Base-by-base conservation (phyloP, 352 stramenopile genomes). In the Phytophthora pini region DNA sequence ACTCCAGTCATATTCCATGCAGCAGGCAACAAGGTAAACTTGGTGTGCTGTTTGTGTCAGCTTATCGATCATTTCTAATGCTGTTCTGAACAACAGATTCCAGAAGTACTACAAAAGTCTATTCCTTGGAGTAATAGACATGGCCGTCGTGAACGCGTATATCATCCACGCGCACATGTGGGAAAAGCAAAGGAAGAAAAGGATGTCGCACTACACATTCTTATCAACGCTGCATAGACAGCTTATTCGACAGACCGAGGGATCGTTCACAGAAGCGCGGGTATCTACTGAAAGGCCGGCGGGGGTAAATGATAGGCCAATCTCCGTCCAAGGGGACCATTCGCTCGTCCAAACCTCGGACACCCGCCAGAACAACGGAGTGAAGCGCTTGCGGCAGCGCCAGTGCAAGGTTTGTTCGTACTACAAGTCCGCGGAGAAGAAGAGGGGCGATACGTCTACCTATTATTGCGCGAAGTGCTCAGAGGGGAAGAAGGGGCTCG, bases 41-140 rank as follows among this genome's bases (percentile, higher is more conserved):
- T 52, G 6, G 4, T 38, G 41, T 53, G 26, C 29, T 65, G 56
- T 26, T 20, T 5, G 1, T 51, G 11, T 39, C 26, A 51, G 7
- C 45, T 39, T 51, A 39, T 13, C 2, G 4, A 24, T 7, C 15
- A 7, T 50, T 12, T 17, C 27, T 36, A 26, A 51, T 51, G 45
- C 22, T 48, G 32, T 34, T 48, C 9, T 24, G 26, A 44, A 24
- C 17, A 22, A 3, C 10, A 65, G 48, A 22, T 65, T 53, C 20
- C 38, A 40, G 9, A 65, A 65, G 27, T 69, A 65, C 62, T 67
- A 70, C 68, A 70, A 72, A 15, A 53, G 38, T 9, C 4, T 58
- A n/a, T n/a, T n/a, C n/a, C n/a, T n/a, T n/a, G n/a, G n/a, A n/a
- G n/a, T n/a, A n/a, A n/a, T n/a, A n/a, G 62, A 76, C 38, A 70